Base-by-base conservation (phyloP, 805 yeast genomes). In the Candida sphagnicola region DNA sequence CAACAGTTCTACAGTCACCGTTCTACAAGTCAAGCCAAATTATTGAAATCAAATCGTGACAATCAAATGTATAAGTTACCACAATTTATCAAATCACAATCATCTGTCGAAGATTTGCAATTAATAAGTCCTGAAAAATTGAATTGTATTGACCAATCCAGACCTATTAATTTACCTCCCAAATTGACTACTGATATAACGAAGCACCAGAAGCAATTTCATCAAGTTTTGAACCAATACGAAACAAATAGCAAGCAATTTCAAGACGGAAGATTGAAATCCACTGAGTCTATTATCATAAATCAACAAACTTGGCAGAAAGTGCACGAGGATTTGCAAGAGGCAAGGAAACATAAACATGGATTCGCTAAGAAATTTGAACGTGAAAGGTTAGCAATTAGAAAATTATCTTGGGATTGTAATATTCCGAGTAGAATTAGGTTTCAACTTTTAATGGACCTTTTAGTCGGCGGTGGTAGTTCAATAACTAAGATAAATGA, bases 91-190 rank as follows among this genome's bases (percentile, higher is more conserved):
- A 62, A 56, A 40, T 56, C 67, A 1, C 74, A 69, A 43, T 56
- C 64, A 5, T 62, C 70, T 25, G 44, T 81, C 43, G 89, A 82
- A 38, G 87, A 82, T 54, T 58, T 78, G 43, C 59, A 66, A 35
- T 59, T 84, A 25, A 72, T 83, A 1, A 81, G 88, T 1, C 72
- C 68, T 1, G 84, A 81, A 49, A 82, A 82, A 48, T 53, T 79
- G 26, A 70, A 68, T 17, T 57, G 62, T 8, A 57, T 82, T 26
- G 72, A 82, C 37, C 78, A 77, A 31, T 74, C 87, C 1, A 68
- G 90, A 47, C 90, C 90, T 3, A 72, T 78, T 35, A 79, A 86
- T 75, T 56, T 81, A 32, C 90, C 90, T 4, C 88, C 88, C 4
- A 82, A 82, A 53, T 63, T 67, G 28, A 51, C 61, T 3, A 54